Conservation (phyloP, 306 rosid genomes). For the Pyrus pyrifolia region DNA sequence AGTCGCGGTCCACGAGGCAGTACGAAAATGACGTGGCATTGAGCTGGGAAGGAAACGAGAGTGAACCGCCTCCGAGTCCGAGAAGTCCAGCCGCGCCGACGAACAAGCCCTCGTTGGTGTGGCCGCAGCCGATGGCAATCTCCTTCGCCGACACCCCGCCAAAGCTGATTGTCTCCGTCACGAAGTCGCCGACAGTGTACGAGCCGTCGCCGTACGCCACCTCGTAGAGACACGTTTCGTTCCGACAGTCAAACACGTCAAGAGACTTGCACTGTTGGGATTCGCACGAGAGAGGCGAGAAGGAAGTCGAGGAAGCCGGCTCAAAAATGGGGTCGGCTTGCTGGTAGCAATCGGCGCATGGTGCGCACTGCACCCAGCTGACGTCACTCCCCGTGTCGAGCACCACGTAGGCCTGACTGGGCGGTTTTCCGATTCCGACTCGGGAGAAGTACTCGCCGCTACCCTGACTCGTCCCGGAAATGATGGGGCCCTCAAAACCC, state of each 20-base stretch:
- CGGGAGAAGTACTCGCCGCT: constrained; percentile 95
- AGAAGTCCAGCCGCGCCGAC: constrained; percentile 84
- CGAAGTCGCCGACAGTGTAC: constrained; percentile 78
- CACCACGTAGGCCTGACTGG: constrained; percentile 58
- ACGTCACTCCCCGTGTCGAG: constrained; percentile 97
- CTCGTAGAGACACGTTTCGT: constrained; percentile 74
- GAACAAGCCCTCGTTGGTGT: constrained; percentile 74
- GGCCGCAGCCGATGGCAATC: constrained; percentile 82
- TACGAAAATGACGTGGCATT: constrained; percentile 68
- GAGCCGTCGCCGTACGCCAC: constrained; percentile 94
- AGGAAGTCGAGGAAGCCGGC: constrained; percentile 58
- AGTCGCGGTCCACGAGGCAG: constrained; percentile 84
- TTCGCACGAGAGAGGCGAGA: constrained; percentile 44
- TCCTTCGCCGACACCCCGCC: constrained; percentile 31
- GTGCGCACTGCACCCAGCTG: constrained; percentile 92
- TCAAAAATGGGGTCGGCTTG: constrained; percentile 82
- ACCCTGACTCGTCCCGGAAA: constrained; percentile 86
- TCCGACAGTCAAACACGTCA: constrained; percentile 69
- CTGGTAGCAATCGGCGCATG: constrained; percentile 79
- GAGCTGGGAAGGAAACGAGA: constrained; percentile 72
- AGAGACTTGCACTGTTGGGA: constrained; percentile 55
- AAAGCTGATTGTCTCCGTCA: constrained; percentile 59
- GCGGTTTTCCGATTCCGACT: constrained; percentile 74
- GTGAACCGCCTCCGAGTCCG: constrained; percentile 80
- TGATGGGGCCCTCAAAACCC: constrained; percentile 39